Conservation (phyloP, 768 basidiomycete genomes). For the Psilocybe sp. region DNA sequence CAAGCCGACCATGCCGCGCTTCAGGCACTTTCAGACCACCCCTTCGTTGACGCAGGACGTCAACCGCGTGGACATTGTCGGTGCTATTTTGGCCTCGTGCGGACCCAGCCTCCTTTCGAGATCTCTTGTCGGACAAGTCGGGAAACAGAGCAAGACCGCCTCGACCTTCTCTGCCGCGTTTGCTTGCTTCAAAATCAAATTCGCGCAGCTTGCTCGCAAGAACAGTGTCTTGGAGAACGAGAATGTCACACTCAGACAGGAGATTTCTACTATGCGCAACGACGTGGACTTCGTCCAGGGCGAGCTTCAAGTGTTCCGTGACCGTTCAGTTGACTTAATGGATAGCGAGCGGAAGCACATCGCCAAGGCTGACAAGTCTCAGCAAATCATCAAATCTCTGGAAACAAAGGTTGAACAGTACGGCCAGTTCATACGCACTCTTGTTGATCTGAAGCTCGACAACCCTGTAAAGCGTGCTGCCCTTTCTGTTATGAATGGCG, state of each 20-base stretch:
- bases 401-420: slow-evolving; percentile 25
- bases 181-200: slow-evolving; percentile 14
- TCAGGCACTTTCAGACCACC: not conserved
- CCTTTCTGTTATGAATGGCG: slow-evolving; percentile 25
- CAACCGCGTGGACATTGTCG: slow-evolving; percentile 9
- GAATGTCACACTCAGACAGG: slow-evolving; percentile 12
- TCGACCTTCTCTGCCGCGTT: slow-evolving; percentile 8
- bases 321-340: not conserved
- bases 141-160: slow-evolving; percentile 1
- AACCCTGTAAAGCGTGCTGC: slow-evolving; percentile 28
- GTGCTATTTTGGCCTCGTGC: slow-evolving; percentile 13
- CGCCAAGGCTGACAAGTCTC: slow-evolving; percentile 19
- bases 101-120: slow-evolving; percentile 8
- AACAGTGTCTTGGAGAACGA: slow-evolving; percentile 24
- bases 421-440: slow-evolving; percentile 32
- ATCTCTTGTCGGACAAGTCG: slow-evolving; percentile 10
- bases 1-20: not conserved
- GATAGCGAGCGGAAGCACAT: slow-evolving; percentile 4
- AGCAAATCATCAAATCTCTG: slow-evolving; percentile 22
- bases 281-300: slow-evolving; percentile 1
- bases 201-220: slow-evolving; percentile 12
- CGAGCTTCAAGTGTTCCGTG: slow-evolving; percentile 3
- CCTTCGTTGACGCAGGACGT: slow-evolving; percentile 13
- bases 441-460: slow-evolving; percentile 34
- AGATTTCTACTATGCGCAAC: not conserved